Conservation (phyloP, 2,329 filamentous ascomycete species). For the Phyllosticta paracitricarpa region DNA sequence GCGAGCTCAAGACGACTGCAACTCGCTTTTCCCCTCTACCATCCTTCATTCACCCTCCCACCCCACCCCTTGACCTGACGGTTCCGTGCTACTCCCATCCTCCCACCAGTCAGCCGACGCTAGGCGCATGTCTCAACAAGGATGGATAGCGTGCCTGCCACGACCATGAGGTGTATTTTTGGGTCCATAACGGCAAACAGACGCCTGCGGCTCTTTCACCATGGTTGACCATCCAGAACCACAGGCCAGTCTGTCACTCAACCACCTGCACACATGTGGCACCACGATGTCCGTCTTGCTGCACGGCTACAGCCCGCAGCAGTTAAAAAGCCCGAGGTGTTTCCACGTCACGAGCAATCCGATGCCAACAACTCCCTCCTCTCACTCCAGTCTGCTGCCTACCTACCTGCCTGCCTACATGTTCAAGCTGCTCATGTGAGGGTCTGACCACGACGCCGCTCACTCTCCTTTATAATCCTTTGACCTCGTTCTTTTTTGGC, state of each 20-base stretch:
- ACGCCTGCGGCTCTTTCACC: neutral
- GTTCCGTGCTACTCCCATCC: neutral
- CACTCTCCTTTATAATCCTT: neutral
- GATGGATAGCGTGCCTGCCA: neutral
- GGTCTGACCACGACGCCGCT: neutral
- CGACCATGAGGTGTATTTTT: neutral
- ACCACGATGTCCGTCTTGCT: neutral
- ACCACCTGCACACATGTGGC: neutral
- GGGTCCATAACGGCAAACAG: neutral
- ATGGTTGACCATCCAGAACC: neutral
- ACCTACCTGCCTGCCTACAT: neutral
- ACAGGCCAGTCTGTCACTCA: neutral
- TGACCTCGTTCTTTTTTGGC: neutral
- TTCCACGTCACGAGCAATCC: neutral
- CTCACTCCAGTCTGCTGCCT: no score
- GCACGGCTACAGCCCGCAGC: neutral
- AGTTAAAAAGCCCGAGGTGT: neutral
- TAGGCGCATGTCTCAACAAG: neutral
- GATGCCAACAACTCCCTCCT: no score
- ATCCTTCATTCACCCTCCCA: neutral
- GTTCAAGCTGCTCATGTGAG: neutral
- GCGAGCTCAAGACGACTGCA: no score
- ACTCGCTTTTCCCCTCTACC: no score
- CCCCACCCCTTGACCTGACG: neutral
- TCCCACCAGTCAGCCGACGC: constrained; percentile 1